phyloP scores from a whole-genome alignment of 768 basidiomycete species.

The Megacollybia marginata region DNA sequence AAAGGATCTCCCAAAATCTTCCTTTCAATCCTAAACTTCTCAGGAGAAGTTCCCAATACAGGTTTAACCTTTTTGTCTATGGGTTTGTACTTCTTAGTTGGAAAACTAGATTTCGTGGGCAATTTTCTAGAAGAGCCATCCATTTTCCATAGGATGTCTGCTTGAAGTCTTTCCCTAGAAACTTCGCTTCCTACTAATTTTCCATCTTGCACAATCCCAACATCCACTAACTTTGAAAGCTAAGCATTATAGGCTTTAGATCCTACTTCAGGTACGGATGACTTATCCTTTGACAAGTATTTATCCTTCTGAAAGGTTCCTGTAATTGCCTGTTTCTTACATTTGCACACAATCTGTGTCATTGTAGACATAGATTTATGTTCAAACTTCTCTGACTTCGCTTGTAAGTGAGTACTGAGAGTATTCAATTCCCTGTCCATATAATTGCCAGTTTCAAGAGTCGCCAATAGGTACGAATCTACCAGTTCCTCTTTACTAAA shows the following conservation, averaged over 20 bases:
- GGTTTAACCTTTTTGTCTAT: conserved; percentile 12
- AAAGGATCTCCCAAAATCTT: conserved; percentile 15
- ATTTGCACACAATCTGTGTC: too few relatives aligned
- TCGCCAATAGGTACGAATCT: conserved; percentile 1
- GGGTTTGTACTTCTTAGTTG: conserved; percentile 19
- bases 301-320: too few relatives aligned
- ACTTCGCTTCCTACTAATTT: not conserved
- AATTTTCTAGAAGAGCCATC: not conserved
- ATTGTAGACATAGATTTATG: not conserved
- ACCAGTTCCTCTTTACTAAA: conserved; percentile 1
- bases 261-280: not conserved
- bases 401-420: not conserved
- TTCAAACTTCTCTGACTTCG: not conserved
- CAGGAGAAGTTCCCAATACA: conserved; percentile 5
- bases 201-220: not conserved
- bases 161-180: not conserved
- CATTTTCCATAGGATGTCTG: not conserved
- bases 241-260: not conserved
- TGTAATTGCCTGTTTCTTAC: not conserved
- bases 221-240: not conserved
- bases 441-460: not conserved
- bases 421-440: not conserved
- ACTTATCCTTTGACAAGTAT: not conserved
- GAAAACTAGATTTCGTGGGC: not conserved
- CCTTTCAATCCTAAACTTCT: conserved; percentile 12